Evolutionary conservation across 75 land plant species (phyloP), one percentile per base, ranked within the genome.

Genomic region (Pinus albicaulis): DNA sequence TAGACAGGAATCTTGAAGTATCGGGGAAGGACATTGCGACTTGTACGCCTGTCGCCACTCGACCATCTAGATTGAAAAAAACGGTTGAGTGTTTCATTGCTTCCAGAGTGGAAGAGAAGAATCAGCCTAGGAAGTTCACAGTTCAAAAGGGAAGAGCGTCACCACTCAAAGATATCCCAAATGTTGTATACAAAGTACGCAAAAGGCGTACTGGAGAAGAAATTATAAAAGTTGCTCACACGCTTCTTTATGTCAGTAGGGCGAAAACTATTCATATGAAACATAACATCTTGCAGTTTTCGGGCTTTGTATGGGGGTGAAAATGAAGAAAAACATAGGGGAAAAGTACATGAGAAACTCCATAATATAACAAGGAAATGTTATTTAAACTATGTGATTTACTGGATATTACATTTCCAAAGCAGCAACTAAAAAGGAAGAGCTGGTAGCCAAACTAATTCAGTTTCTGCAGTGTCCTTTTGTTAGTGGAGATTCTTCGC

Each of bases 281-380:
- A 76, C 78, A 66, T 63, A 83, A 91, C 71, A 82, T 93, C 57
- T 73, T 84, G 70, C 85, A 83, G 61, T 93, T 93, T 81, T 93
- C 93, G 66, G 96, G 96, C 28, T 91, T 76, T 86, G 88, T 87
- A 1, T 93, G 91, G 91, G 91, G 64, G 70, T 78, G 88, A 86
- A 34, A 81, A 83, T 84, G 86, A 90, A 90, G 98, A 90, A 76
- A 38, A 38, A 59, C 91, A 90, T 76, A 89, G 74, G 80, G 77
- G 74, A 19, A 90, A 84, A 38, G 0, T 38, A 5, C 44, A 38
- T 70, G 98, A 95, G 44, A 92, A 86, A 71, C 86, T 94, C 64
- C 92, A 94, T 65, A 92, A 73, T 86, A 75, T 71, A 74, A 74
- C 8, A 94, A 90, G 75, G 95, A 90, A 52, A 80, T 83, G 17